phyloP scores from a whole-genome alignment of 2,329 filamentous ascomycete species.

The Geosmithia morbida region DNA sequence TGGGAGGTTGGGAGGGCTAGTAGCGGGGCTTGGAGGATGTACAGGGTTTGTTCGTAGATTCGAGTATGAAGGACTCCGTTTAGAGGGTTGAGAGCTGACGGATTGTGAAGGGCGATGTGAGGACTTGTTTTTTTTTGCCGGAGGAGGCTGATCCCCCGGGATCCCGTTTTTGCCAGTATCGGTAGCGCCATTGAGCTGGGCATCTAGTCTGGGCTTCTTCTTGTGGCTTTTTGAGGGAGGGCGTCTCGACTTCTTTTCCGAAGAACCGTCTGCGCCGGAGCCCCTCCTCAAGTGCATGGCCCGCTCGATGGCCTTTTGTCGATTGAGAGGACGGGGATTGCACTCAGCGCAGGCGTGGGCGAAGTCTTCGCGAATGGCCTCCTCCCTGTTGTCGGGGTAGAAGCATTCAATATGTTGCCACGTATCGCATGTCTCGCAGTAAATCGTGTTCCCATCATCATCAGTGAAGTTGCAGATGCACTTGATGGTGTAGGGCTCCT shows the following conservation, averaged over 20 bases:
- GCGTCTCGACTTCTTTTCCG: slow-evolving; percentile 61
- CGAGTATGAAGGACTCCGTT: slow-evolving; percentile 49
- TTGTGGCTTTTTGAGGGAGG: slow-evolving; percentile 69
- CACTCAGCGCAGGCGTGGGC: slow-evolving; percentile 85
- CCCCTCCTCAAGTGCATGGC: slow-evolving; percentile 41
- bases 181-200: slow-evolving; percentile 54
- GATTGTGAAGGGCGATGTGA: slow-evolving; percentile 69
- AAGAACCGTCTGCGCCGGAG: slow-evolving; percentile 25
- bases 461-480: slow-evolving; percentile 90
- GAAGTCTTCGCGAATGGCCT: slow-evolving; percentile 56
- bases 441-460: slow-evolving; percentile 95
- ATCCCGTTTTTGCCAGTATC: slow-evolving; percentile 29
- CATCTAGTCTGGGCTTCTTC: slow-evolving; percentile 66
- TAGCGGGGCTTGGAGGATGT: slow-evolving; percentile 56
- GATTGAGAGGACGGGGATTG: slow-evolving; percentile 61
- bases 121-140: slow-evolving; percentile 69
- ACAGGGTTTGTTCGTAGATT: slow-evolving; percentile 44
- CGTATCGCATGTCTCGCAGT: slow-evolving; percentile 88
- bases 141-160: slow-evolving; percentile 30
- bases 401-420: slow-evolving; percentile 99
- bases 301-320: slow-evolving; percentile 59
- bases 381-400: slow-evolving; percentile 59
- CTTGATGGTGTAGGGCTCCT: slow-evolving; percentile 89
- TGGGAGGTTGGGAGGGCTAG: slow-evolving; percentile 51
- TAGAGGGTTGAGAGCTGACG: slow-evolving; percentile 50